phyloP scores from a whole-genome alignment of 2,329 filamentous ascomycete genomes.

The Botrytis cinerea region DNA sequence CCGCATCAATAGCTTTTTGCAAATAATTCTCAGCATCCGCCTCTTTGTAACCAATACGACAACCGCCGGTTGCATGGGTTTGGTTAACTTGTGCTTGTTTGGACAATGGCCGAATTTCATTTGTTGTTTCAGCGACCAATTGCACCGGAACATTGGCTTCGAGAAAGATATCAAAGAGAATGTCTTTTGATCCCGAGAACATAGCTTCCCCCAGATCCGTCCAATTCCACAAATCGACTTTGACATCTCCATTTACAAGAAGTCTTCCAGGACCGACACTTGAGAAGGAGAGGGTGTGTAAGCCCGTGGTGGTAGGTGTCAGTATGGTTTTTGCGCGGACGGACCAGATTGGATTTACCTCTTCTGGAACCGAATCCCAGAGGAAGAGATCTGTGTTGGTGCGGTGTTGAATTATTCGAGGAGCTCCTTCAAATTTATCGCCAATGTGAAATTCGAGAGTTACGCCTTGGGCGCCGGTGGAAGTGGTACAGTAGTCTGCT shows the following conservation, averaged over 20 bases:
- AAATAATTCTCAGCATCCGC: constrained; percentile 61
- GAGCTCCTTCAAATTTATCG: constrained; percentile 61
- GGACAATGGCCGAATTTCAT: constrained; percentile 61
- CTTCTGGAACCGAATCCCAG: constrained; percentile 67
- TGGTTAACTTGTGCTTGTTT: constrained; percentile 58
- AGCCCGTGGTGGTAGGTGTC: constrained; percentile 59
- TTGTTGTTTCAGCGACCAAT: constrained; percentile 65
- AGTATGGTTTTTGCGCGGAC: constrained; percentile 53
- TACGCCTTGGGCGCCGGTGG: constrained; percentile 60
- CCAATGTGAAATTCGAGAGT: constrained; percentile 65
- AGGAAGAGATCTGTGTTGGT: constrained; percentile 68
- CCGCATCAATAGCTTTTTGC: constrained; percentile 64
- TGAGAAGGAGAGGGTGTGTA: constrained; percentile 67
- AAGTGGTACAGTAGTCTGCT: constrained; percentile 58
- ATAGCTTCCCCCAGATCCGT: constrained; percentile 69
- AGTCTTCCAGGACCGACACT: constrained; percentile 65
- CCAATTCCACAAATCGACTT: constrained; percentile 69
- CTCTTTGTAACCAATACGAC: constrained; percentile 70
- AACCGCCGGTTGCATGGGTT: constrained; percentile 69
- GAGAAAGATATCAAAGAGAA: constrained; percentile 61
- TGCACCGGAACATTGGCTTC: constrained; percentile 60
- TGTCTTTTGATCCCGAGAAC: constrained; percentile 68
- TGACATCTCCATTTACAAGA: constrained; percentile 59
- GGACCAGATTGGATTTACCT: constrained; percentile 64
- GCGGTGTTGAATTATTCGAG: constrained; percentile 58